Percentiles rank a stretch among this genome's conserved stretches.
Evolutionary conservation across 352 stramenopile species (phyloP).

Genomic region (Poterioochromonas sp.): DNA sequence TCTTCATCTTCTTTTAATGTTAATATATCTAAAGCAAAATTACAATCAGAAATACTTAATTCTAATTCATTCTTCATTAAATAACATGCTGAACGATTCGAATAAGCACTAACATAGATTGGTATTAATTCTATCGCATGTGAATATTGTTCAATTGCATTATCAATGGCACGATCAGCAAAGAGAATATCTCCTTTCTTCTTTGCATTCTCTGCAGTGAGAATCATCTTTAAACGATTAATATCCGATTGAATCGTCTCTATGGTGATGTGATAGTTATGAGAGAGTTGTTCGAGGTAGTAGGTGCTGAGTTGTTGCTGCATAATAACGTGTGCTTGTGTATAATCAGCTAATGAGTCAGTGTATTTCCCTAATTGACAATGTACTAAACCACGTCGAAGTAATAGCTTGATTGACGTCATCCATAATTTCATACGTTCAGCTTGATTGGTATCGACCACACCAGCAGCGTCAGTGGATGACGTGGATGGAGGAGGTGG

Average conservation of each 20-base stretch:
- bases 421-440: conserved; percentile 27
- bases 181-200: conserved; percentile 37
- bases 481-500: neutral
- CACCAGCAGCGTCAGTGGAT: neutral
- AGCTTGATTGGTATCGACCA: neutral
- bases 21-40: conserved; percentile 30
- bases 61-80: conserved; percentile 21
- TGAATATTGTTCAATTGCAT: conserved; percentile 31
- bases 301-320: neutral
- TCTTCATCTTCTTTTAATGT: neutral
- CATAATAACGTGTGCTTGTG: conserved; percentile 27
- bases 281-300: neutral
- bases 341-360: conserved; percentile 37
- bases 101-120: conserved; percentile 30
- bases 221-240: conserved; percentile 25
- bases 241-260: conserved; percentile 31
- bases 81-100: conserved; percentile 39
- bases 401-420: conserved; percentile 36
- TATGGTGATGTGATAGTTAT: neutral
- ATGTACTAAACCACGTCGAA: conserved; percentile 31
- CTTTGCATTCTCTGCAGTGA: conserved; percentile 34
- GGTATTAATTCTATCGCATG: conserved; percentile 33
- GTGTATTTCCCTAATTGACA: conserved; percentile 29
- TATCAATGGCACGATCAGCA: neutral
- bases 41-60: conserved; percentile 31